Conservation (phyloP, 768 basidiomycete species). For the Podaxis rugospora region DNA sequence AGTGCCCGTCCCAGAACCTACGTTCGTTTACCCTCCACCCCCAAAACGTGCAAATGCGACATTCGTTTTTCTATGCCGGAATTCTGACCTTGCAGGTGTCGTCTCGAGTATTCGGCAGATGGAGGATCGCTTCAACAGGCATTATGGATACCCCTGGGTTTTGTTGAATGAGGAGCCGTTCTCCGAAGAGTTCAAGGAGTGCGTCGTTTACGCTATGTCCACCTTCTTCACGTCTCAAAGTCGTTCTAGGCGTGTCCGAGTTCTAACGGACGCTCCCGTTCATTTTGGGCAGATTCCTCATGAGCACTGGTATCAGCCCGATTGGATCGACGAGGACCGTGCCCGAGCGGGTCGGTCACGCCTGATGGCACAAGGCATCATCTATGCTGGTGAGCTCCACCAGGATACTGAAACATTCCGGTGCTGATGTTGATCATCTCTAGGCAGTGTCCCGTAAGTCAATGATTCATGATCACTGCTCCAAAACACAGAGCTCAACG, state of each 20-base stretch:
- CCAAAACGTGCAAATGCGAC: slow-evolving; percentile 61
- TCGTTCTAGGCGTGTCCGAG: slow-evolving; percentile 39
- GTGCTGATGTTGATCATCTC: slow-evolving; percentile 9
- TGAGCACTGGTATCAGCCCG: slow-evolving; percentile 79
- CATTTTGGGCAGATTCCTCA: slow-evolving; percentile 68
- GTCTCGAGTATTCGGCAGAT: slow-evolving; percentile 57
- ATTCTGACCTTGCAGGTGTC: slow-evolving; percentile 48
- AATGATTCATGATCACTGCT: background rate
- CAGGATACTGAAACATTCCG: slow-evolving; percentile 2
- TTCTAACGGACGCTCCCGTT: slow-evolving; percentile 54
- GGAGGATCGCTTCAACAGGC: slow-evolving; percentile 83
- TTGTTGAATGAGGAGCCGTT: slow-evolving; percentile 82
- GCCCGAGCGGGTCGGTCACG: slow-evolving; percentile 55
- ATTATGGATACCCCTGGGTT: slow-evolving; percentile 75
- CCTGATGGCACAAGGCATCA: slow-evolving; percentile 60
- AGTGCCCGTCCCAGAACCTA: background rate
- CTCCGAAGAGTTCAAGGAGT: slow-evolving; percentile 68
- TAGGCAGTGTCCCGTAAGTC: slow-evolving; percentile 71
- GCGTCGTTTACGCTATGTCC: slow-evolving; percentile 11
- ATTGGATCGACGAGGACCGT: slow-evolving; percentile 71
- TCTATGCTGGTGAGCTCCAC: slow-evolving; percentile 49
- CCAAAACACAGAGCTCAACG: background rate
- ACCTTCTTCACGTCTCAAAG: background rate
- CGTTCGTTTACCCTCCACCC: background rate
- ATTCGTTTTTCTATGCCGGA: slow-evolving; percentile 69